phyloP scores from a whole-genome alignment of 2,329 filamentous ascomycete genomes.

The Beauveria medogensis region DNA sequence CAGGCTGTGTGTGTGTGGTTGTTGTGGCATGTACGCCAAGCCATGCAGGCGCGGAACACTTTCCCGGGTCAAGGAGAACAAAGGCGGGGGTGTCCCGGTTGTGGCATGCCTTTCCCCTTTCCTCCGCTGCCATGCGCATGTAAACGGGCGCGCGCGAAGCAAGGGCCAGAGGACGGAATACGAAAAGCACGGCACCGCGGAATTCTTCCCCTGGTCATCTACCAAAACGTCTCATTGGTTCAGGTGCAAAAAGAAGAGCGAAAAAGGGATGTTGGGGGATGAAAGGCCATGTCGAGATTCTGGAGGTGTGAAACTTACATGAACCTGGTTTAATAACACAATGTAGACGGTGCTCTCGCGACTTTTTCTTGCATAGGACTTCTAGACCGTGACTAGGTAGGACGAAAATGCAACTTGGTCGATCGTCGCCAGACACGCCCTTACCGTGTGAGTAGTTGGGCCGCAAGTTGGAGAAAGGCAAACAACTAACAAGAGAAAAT shows the following conservation, averaged over 20 bases:
- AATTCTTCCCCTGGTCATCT: neutral
- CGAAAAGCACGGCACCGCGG: neutral
- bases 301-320: neutral
- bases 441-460: neutral
- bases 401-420: neutral
- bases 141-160: neutral
- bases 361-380: neutral
- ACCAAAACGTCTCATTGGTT: neutral
- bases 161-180: neutral
- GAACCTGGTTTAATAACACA: neutral
- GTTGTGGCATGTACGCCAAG: neutral
- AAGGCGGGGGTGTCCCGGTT: neutral
- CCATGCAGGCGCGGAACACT: neutral
- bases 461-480: neutral
- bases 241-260: neutral
- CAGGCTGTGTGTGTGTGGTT: neutral
- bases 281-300: neutral
- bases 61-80: neutral
- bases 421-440: no score
- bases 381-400: neutral
- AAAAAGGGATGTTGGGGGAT: no score
- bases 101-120: neutral
- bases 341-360: neutral
- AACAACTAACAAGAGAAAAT: no score
- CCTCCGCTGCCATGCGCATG: constrained; percentile 3